A percentile compares a stretch with the other conserved stretches of the same genome.
These are phyloP conservation scores for Ophiostoma montium DNA, from an alignment of 2,329 filamentous ascomycete species.

Conservation along the genomic window DNA sequence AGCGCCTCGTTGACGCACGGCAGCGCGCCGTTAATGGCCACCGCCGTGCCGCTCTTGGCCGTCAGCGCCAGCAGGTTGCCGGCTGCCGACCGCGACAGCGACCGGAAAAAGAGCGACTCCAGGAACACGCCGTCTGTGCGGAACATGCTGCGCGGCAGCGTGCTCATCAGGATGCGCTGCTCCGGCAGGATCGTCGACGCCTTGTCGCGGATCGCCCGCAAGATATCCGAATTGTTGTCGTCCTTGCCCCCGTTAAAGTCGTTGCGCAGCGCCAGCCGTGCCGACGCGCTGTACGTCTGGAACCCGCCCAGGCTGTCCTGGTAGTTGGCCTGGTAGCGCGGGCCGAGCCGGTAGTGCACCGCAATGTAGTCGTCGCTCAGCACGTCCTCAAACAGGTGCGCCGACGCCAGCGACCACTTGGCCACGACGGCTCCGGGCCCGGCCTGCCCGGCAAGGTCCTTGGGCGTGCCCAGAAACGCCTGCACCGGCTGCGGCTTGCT, in stretches of 20 bases:
- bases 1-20: conserved; percentile 81
- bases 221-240: conserved; percentile 75
- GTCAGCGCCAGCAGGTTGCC: conserved; percentile 55
- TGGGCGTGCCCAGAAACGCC: conserved; percentile 84
- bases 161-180: conserved; percentile 65
- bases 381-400: conserved; percentile 75
- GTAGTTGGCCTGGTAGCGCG: conserved; percentile 88
- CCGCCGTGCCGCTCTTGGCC: conserved; percentile 57
- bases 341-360: conserved; percentile 79
- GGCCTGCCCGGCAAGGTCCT: conserved; percentile 64
- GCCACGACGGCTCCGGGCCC: conserved; percentile 62
- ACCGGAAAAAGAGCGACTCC: conserved; percentile 62
- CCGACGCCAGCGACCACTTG: conserved; percentile 72
- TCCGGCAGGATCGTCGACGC: conserved; percentile 74
- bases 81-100: conserved; percentile 58
- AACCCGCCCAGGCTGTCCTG: conserved; percentile 93
- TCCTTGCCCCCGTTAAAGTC: conserved; percentile 85
- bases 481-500: conserved; percentile 58
- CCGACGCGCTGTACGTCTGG: conserved; percentile 89
- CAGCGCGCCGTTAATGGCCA: conserved; percentile 79
- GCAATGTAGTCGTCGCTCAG: conserved; percentile 85
- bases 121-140: conserved; percentile 67
- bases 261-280: conserved; percentile 78
- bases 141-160: conserved; percentile 67
- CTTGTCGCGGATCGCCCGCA: conserved; percentile 74